These are phyloP conservation scores for Macadamia integrifolia DNA, from an alignment of 164 flowering plant species.

Conservation along the genomic window DNA sequence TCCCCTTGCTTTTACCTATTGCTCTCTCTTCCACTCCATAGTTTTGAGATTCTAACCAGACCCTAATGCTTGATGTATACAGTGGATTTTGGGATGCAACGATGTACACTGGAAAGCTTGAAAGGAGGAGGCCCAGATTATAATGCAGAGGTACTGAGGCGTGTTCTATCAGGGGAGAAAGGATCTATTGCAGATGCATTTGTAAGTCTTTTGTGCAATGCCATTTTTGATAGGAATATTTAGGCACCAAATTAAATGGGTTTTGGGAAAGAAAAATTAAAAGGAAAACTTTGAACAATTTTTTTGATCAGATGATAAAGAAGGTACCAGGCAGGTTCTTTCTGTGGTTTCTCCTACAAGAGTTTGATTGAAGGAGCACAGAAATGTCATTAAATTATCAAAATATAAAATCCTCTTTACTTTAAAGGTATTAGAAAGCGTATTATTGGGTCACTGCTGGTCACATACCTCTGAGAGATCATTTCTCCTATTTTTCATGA, in stretches of 20 bases:
- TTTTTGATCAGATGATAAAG: no score
- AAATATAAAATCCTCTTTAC: no score
- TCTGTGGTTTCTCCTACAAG: no score
- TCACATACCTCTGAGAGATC: background rate
- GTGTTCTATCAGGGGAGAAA: slow-evolving; percentile 71
- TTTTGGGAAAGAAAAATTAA: no score
- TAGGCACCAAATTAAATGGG: background rate
- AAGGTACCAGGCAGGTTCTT: no score
- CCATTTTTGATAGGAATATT: background rate
- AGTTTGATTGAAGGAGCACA: no score
- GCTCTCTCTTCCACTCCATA: background rate
- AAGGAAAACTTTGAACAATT: background rate
- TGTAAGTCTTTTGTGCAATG: slow-evolving; percentile 33
- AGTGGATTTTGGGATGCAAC: slow-evolving; percentile 95
- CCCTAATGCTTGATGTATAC: background rate
- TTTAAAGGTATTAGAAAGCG: background rate
- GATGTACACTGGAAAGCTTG: slow-evolving; percentile 70
- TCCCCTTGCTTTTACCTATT: no score
- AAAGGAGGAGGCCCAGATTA: slow-evolving; percentile 77
- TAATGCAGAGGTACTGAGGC: slow-evolving; percentile 60
- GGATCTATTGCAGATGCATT: slow-evolving; percentile 88
- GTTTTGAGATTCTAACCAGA: no score
- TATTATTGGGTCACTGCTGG: background rate
- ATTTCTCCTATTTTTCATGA: background rate
- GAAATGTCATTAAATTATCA: no score